Evolutionary conservation across 257 asterid genomes (phyloP).

Genomic region (Mitragyna speciosa): DNA sequence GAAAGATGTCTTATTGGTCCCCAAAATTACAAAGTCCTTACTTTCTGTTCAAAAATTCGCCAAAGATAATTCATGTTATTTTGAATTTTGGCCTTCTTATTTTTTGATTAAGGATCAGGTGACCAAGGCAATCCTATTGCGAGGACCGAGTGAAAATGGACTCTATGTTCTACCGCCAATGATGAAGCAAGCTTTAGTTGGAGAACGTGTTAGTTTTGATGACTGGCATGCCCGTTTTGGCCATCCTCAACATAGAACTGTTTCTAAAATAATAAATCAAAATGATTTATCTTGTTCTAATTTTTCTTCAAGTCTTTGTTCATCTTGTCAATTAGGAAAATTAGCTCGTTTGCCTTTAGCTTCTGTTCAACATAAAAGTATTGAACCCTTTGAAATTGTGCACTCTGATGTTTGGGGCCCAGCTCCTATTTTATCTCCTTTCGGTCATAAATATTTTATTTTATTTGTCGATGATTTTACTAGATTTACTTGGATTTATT

Average conservation of each 20-base stretch:
- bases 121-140: background rate
- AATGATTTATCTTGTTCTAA: too few relatives aligned
- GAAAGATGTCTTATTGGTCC: background rate
- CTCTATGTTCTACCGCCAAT: background rate
- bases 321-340: too few relatives aligned
- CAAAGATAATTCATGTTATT: background rate
- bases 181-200: background rate
- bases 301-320: too few relatives aligned
- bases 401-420: background rate
- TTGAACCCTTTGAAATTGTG: background rate
- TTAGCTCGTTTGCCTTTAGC: too few relatives aligned
- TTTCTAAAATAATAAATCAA: background rate
- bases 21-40: background rate
- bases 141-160: background rate
- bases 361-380: too few relatives aligned
- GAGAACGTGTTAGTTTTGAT: background rate
- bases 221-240: background rate
- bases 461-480: background rate
- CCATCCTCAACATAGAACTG: background rate
- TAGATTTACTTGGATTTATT: background rate
- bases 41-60: background rate
- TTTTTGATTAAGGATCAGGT: conserved; percentile 6
- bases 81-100: background rate
- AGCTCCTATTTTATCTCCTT: background rate
- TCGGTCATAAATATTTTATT: background rate